Evolutionary conservation across 2,329 filamentous ascomycete genomes (phyloP).

Genomic region (Fusarium annulatum): DNA sequence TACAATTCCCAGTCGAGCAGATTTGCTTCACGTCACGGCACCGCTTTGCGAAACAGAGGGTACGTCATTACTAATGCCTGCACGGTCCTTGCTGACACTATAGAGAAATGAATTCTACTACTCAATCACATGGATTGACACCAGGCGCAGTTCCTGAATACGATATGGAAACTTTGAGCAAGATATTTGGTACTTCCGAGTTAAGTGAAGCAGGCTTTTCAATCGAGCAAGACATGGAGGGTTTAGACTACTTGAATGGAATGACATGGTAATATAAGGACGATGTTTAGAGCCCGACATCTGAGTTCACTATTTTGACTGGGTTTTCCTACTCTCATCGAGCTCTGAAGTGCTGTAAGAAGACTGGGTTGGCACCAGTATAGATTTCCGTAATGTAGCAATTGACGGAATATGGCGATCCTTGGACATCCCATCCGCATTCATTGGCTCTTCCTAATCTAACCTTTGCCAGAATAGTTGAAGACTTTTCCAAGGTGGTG

Average conservation of each 20-base stretch:
- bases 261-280: background rate
- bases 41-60: no score
- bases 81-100: background rate
- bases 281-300: background rate
- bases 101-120: background rate
- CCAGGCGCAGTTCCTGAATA: background rate
- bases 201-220: background rate
- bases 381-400: no score
- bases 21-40: no score
- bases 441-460: no score
- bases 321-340: background rate
- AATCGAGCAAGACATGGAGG: background rate
- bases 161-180: background rate
- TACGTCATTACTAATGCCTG: background rate
- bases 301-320: background rate
- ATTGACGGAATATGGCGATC: no score
- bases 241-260: background rate
- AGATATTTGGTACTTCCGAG: background rate
- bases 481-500: no score
- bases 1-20: no score
- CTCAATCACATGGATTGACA: background rate
- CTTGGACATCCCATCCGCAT: no score
- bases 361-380: no score
- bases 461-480: no score
- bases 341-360: no score